Percentiles rank a stretch among this genome's conserved stretches.
Conservation (phyloP, 345 rosid species). For the Lepidium aucheri region DNA sequence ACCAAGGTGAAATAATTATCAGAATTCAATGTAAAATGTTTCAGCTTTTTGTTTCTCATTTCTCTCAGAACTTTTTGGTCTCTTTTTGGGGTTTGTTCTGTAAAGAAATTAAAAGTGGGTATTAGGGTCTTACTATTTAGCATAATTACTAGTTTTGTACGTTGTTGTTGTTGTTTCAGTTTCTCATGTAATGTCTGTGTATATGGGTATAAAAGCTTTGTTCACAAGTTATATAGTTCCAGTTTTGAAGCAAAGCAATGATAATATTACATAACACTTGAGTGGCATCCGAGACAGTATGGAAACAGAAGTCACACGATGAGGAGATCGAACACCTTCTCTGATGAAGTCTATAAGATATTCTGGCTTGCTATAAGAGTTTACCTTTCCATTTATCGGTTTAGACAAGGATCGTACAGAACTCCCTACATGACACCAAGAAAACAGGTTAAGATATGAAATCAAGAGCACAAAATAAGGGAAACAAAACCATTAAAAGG, state of each 20-base stretch:
- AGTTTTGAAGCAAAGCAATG: not conserved
- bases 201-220: slow-evolving; percentile 9
- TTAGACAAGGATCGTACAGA: too few relatives aligned
- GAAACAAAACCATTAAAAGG: too few relatives aligned
- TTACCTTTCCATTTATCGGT: too few relatives aligned
- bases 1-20: slow-evolving; percentile 46
- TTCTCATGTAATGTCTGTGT: slow-evolving; percentile 8
- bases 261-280: not conserved
- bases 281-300: too few relatives aligned
- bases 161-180: slow-evolving; percentile 1
- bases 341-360: too few relatives aligned
- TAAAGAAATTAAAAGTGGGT: slow-evolving; percentile 15
- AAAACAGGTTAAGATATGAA: too few relatives aligned
- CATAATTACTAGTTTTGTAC: slow-evolving; percentile 6
- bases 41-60: not conserved
- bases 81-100: slow-evolving; percentile 5
- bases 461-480: too few relatives aligned
- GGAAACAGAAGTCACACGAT: too few relatives aligned
- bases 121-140: not conserved
- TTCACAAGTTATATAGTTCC: not conserved
- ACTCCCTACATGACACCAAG: too few relatives aligned
- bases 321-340: too few relatives aligned
- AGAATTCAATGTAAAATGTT: not conserved
- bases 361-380: too few relatives aligned
- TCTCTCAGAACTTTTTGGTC: not conserved